Evolutionary conservation across 1,139 yeast genomes (phyloP).

Genomic region (Yamadazyma blattariae): DNA sequence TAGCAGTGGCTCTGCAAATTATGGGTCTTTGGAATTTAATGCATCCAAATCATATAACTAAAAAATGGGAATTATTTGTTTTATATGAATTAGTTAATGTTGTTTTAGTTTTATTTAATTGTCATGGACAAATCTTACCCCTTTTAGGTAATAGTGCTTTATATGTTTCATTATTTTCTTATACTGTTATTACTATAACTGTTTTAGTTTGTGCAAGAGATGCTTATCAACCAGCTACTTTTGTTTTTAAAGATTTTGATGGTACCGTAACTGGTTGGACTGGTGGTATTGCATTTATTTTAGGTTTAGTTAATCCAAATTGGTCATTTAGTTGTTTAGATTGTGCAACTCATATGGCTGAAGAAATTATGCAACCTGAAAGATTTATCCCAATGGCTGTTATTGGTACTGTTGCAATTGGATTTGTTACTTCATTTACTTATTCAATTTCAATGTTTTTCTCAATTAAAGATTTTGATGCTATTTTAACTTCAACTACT

Average conservation of each 20-base stretch:
- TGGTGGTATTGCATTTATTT: slow-evolving; percentile 41
- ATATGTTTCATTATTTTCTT: slow-evolving; percentile 36
- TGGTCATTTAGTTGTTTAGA: slow-evolving; percentile 46
- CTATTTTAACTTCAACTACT: slow-evolving; percentile 24
- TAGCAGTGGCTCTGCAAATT: slow-evolving; percentile 46
- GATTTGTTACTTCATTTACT: slow-evolving; percentile 37
- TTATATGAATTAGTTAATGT: slow-evolving; percentile 40
- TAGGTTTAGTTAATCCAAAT: slow-evolving; percentile 42
- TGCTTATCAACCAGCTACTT: slow-evolving; percentile 31
- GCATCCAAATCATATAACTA: slow-evolving; percentile 40
- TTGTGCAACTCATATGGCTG: slow-evolving; percentile 43
- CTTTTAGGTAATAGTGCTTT: slow-evolving; percentile 33
- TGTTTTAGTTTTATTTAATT: slow-evolving; percentile 33
- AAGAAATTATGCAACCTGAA: slow-evolving; percentile 37
- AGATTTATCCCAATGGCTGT: slow-evolving; percentile 42
- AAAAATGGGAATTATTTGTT: slow-evolving; percentile 54
- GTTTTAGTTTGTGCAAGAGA: slow-evolving; percentile 38
- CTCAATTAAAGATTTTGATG: slow-evolving; percentile 32
- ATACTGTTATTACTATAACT: slow-evolving; percentile 32
- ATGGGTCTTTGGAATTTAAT: slow-evolving; percentile 49
- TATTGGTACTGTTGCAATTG: slow-evolving; percentile 41
- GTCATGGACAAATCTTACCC: slow-evolving; percentile 37
- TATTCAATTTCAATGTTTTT: slow-evolving; percentile 44
- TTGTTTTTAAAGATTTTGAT: slow-evolving; percentile 36
- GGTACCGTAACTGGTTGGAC: slow-evolving; percentile 40